phyloP scores from a whole-genome alignment of 75 land plant genomes.

The Adiantum capillusveneris region DNA sequence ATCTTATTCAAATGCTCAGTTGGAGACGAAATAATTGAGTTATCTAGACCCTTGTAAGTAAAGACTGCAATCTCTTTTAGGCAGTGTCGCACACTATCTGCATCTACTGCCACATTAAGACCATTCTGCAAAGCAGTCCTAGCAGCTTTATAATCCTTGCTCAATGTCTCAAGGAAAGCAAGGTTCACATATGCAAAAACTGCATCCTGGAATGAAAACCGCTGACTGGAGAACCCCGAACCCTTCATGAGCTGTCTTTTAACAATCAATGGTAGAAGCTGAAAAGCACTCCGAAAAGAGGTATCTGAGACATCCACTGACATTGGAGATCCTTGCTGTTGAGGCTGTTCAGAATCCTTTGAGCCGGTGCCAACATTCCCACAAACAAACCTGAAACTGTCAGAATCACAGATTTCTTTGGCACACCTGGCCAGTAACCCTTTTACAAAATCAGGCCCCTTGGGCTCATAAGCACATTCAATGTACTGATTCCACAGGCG shows the following conservation, averaged over 20 bases:
- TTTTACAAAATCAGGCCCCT: constrained; percentile 17
- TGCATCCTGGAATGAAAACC: constrained; percentile 23
- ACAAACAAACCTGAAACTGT: neutral
- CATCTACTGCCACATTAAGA: constrained; percentile 29
- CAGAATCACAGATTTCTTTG: constrained; percentile 5
- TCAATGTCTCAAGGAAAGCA: constrained; percentile 39
- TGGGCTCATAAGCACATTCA: constrained; percentile 33
- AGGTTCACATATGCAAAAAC: constrained; percentile 64
- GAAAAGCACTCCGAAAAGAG: neutral
- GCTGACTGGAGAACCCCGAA: neutral
- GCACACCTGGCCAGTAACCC: constrained; percentile 18
- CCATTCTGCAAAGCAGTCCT: constrained; percentile 40
- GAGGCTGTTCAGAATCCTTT: neutral
- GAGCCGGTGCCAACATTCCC: neutral
- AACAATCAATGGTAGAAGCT: neutral
- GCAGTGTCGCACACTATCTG: constrained; percentile 41
- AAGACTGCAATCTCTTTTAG: constrained; percentile 48
- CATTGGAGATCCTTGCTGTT: too few relatives aligned
- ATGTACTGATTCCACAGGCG: constrained; percentile 80
- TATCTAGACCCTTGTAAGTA: constrained; percentile 7
- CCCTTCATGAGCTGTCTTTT: neutral
- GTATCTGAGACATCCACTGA: neutral
- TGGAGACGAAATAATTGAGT: neutral
- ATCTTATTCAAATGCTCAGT: constrained; percentile 8
- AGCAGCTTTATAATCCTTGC: constrained; percentile 35